Evolutionary conservation across 371 early-diverging fungal genomes (phyloP).

Genomic region (Cladochytrium tenue): DNA sequence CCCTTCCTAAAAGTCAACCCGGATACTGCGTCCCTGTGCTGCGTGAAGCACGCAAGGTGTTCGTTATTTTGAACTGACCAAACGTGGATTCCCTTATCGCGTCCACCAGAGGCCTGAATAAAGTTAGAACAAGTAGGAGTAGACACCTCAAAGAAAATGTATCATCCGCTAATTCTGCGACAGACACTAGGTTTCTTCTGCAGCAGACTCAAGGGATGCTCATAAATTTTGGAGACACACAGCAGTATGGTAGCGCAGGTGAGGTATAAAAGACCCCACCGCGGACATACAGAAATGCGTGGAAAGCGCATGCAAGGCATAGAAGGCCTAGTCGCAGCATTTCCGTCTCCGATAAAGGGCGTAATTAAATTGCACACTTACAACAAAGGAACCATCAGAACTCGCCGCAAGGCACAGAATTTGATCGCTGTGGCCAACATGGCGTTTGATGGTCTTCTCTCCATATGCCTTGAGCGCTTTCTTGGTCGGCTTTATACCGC

Average conservation of each 20-base stretch:
- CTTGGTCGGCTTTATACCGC: conserved; percentile 75
- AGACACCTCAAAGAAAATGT: too few relatives aligned
- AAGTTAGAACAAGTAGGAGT: background rate
- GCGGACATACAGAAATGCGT: background rate
- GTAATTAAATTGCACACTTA: conserved; percentile 31
- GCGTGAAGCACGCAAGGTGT: conserved; percentile 73
- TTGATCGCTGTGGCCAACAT: conserved; percentile 79
- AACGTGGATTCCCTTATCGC: conserved; percentile 85
- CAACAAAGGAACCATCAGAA: conserved; percentile 80
- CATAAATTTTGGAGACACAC: background rate
- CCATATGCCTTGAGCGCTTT: conserved; percentile 44
- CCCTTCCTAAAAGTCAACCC: conserved; percentile 84
- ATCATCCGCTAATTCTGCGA: conserved; percentile 46
- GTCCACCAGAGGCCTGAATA: conserved; percentile 69
- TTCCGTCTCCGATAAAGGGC: conserved; percentile 4
- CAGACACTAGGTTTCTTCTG: conserved; percentile 15
- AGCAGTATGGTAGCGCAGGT: too few relatives aligned
- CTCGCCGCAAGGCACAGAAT: conserved; percentile 80
- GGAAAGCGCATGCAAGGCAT: background rate
- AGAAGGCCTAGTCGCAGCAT: background rate
- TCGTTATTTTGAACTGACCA: conserved; percentile 81
- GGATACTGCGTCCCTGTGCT: conserved; percentile 90
- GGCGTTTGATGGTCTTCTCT: conserved; percentile 14
- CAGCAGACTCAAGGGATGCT: conserved; percentile 49
- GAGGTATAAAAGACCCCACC: conserved; percentile 18